Percentiles rank a stretch among this genome's conserved stretches.
Evolutionary conservation across 1,139 yeast genomes (phyloP).

Genomic region (Debaryomyces udenii): DNA sequence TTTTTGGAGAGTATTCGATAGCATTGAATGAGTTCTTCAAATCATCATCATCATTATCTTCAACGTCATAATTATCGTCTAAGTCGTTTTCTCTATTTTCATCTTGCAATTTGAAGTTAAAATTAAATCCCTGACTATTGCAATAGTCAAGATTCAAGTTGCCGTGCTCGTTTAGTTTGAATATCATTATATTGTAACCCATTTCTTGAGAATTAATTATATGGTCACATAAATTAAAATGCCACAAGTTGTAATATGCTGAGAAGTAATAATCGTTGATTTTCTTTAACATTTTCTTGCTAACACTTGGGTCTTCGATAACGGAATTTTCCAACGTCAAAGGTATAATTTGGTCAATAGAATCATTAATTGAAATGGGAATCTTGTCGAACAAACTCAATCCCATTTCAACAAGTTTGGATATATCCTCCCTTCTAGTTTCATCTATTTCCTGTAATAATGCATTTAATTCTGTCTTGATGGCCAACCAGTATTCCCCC

Average conservation of each 20-base stretch:
- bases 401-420: slow-evolving; percentile 44
- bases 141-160: slow-evolving; percentile 33
- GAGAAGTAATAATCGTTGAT: slow-evolving; percentile 60
- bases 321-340: slow-evolving; percentile 30
- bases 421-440: slow-evolving; percentile 26
- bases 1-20: slow-evolving; percentile 19
- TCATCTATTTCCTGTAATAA: slow-evolving; percentile 30
- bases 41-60: slow-evolving; percentile 5
- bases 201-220: slow-evolving; percentile 16
- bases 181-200: slow-evolving; percentile 32
- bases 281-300: slow-evolving; percentile 31
- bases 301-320: slow-evolving; percentile 24
- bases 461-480: slow-evolving; percentile 53
- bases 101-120: slow-evolving; percentile 26
- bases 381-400: slow-evolving; percentile 63
- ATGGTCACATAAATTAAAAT: slow-evolving; percentile 69
- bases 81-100: slow-evolving; percentile 8
- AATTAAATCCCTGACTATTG: slow-evolving; percentile 39
- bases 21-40: slow-evolving; percentile 11
- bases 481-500: slow-evolving; percentile 65
- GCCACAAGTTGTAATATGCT: slow-evolving; percentile 77
- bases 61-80: slow-evolving; percentile 1
- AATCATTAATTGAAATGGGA: slow-evolving; percentile 52
- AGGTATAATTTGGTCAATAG: slow-evolving; percentile 47
- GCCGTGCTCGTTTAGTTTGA: slow-evolving; percentile 27